Conservation (phyloP, 73 alveolate species). For the Tetrahymena malaccensis region DNA sequence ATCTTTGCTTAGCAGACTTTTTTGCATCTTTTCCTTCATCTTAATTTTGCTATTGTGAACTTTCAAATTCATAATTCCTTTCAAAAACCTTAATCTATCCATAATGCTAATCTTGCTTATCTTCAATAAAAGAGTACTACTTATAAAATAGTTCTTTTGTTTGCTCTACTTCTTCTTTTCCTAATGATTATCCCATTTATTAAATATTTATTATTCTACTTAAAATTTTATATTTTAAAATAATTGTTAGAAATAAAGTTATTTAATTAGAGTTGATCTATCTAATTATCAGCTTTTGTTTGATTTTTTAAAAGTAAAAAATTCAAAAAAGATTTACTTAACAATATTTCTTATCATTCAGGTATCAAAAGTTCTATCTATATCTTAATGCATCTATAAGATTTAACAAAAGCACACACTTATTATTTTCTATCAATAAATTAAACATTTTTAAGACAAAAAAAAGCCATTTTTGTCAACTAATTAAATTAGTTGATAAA, state of each 20-base stretch:
- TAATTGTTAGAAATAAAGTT: neutral
- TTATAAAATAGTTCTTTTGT: neutral
- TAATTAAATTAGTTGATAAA: no score
- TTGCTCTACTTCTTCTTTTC: neutral
- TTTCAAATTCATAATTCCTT: neutral
- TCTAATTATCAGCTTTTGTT: neutral
- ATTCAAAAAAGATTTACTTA: neutral
- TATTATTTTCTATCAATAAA: neutral
- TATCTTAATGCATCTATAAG: neutral
- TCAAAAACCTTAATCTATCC: neutral
- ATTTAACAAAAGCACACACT: neutral
- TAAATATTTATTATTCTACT: neutral
- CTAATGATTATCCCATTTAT: neutral
- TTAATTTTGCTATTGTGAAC: neutral
- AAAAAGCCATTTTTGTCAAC: neutral
- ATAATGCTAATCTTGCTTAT: neutral
- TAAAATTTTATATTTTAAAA: neutral
- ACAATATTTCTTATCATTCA: neutral
- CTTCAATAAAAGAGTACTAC: neutral
- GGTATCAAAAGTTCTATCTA: neutral
- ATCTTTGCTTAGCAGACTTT: neutral
- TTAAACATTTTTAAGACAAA: no score
- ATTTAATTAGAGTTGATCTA: neutral
- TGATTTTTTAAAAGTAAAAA: neutral
- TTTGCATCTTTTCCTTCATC: neutral